Evolutionary conservation across 208 protist species (phyloP).

Genomic region (Leishmania martiniquensis): DNA sequence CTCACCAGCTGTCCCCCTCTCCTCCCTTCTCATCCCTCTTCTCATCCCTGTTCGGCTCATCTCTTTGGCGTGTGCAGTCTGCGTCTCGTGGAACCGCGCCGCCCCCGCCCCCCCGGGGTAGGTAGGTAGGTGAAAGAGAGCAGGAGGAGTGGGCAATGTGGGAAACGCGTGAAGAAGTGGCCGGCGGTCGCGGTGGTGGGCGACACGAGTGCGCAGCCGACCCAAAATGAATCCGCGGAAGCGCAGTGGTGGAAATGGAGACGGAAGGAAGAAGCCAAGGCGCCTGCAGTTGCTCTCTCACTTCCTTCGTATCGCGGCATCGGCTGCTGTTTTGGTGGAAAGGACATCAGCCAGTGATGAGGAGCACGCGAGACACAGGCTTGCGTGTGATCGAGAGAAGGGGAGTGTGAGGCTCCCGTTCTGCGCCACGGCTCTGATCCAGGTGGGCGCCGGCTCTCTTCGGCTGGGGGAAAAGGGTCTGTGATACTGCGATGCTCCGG

Average conservation of each 20-base stretch:
- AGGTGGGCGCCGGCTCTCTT: neutral
- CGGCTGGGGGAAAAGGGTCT: neutral
- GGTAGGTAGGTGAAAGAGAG: neutral
- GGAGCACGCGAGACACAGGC: neutral
- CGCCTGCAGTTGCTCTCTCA: neutral
- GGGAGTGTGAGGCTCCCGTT: neutral
- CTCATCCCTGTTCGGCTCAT: neutral
- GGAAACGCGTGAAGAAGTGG: neutral
- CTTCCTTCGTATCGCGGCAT: neutral
- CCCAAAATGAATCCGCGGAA: neutral
- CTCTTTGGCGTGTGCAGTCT: neutral
- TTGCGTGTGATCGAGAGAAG: neutral
- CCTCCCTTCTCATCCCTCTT: too few relatives aligned
- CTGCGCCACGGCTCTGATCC: neutral
- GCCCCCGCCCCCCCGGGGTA: neutral
- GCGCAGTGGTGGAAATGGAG: too few relatives aligned
- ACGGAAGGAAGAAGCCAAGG: neutral
- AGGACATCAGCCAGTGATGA: neutral
- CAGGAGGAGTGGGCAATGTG: neutral
- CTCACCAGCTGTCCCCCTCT: neutral
- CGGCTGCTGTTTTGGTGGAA: neutral
- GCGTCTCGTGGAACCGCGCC: neutral
- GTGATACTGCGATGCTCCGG: neutral
- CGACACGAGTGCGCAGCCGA: neutral
- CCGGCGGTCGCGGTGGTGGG: neutral